A percentile compares a stretch with the other conserved stretches of the same genome.
Evolutionary conservation across 106 monocot species (phyloP).

Genomic region (Dendrobium chrysotoxum): DNA sequence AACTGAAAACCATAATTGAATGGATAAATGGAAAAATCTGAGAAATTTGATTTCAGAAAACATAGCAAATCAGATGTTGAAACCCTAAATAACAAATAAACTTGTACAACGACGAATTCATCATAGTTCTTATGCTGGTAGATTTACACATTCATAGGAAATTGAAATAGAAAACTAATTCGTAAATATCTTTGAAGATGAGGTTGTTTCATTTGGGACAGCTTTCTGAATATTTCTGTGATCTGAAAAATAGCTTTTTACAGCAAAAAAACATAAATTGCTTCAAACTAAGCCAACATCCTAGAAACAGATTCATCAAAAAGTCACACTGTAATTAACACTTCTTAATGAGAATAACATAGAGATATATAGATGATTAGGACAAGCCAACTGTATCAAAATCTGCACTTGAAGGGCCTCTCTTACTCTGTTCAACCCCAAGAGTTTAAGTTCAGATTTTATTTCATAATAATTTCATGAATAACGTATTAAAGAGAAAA

Average conservation of each 20-base stretch:
- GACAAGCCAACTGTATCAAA: no score
- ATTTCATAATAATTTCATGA: neutral
- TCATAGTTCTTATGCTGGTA: neutral
- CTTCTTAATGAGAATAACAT: no score
- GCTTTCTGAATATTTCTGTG: no score
- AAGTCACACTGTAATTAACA: no score
- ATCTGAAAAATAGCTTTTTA: no score
- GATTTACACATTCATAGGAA: neutral
- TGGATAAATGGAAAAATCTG: neutral
- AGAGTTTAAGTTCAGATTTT: neutral
- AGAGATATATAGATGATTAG: no score
- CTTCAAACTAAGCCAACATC: neutral
- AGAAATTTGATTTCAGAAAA: neutral
- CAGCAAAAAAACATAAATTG: neutral
- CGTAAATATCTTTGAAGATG: no score
- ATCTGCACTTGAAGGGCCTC: neutral
- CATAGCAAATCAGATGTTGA: neutral
- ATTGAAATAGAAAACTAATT: neutral
- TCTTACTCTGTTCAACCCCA: neutral
- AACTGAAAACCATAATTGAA: neutral
- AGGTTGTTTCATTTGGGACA: no score
- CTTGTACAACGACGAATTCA: no score
- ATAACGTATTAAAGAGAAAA: no score
- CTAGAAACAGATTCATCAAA: no score
- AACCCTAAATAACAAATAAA: no score